Evolutionary conservation across 495 filamentous ascomycete genomes (phyloP), one percentile per base, ranked within the genome.

Genomic region (Neurospora sp.): DNA sequence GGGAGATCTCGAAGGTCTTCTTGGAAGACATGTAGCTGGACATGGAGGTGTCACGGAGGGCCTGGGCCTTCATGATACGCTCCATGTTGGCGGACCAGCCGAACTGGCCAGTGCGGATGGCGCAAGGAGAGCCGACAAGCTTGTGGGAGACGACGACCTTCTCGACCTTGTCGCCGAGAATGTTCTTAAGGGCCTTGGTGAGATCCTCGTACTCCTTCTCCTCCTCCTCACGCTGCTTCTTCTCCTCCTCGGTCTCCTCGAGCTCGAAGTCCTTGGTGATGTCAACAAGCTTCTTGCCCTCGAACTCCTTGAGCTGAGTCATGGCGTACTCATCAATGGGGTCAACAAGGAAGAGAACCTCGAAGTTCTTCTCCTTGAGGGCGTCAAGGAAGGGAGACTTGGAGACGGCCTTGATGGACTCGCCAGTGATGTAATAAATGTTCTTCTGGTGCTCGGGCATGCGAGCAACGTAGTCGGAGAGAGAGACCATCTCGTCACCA

Each of bases 181-280:
- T 91, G 87, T 98, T 97, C 94, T 99, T 99, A 79, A 98, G 88
- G 75, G 90, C 87, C 90, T 99, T 99, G 85, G 93, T 91, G 69
- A 98, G 90, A 71, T 83, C 84, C 87, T 99, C 96, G 84, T 83
- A 99, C 85, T 97, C 95, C 90, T 99, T 98, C 90, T 97, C 94
- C 86, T 98, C 94, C 73, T 86, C 88, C 89, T 98, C 96, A 76
- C 96, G 96, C 80, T 92, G 82, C 83, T 90, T 92, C 94, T 98
- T 98, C 93, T 98, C 96, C 83, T 99, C 96, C 38, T 98, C 95
- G 73, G 93, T 95, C 92, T 99, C 96, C 90, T 99, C 96, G 74
- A 99, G 93, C 87, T 99, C 96, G 86, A 99, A 99, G 90, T 99
- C 96, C 91, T 99, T 99, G 88, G 96, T 99, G 84, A 99, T 99